A percentile compares a stretch with the other conserved stretches of the same genome.
phyloP scores from a whole-genome alignment of 805 yeast species.

The Wickerhamiella sorbophila region DNA sequence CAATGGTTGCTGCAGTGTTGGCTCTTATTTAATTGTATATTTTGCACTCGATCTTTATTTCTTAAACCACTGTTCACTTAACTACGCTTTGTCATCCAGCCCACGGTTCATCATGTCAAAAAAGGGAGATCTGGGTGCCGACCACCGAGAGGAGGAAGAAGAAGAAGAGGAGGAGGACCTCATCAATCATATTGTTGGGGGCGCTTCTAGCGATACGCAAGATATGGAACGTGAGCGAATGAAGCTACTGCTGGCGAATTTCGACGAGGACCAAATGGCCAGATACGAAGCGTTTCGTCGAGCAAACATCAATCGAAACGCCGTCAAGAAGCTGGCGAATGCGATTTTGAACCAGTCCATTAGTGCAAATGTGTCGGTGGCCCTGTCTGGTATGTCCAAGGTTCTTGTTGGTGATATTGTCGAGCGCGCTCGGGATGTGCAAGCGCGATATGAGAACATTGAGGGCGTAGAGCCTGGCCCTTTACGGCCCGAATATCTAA shows the following conservation, averaged over 20 bases:
- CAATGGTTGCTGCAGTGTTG: not conserved
- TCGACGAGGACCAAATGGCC: slow-evolving; percentile 72
- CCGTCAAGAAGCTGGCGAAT: slow-evolving; percentile 68
- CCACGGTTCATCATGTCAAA: not conserved
- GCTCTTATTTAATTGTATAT: not conserved
- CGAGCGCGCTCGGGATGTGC: slow-evolving; percentile 64
- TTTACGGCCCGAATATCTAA: slow-evolving; percentile 63
- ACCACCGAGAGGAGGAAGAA: slow-evolving; percentile 1
- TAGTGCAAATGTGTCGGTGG: slow-evolving; percentile 64
- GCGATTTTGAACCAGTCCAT: slow-evolving; percentile 67
- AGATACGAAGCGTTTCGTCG: slow-evolving; percentile 79
- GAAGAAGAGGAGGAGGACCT: slow-evolving; percentile 2
- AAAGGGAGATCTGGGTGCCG: not conserved
- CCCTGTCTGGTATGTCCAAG: slow-evolving; percentile 75
- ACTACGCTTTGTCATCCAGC: not conserved
- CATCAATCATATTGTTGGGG: not conserved
- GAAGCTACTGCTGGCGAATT: slow-evolving; percentile 47
- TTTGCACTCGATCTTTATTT: not conserved
- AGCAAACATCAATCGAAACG: slow-evolving; percentile 54
- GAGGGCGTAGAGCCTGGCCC: slow-evolving; percentile 34
- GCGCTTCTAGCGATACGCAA: slow-evolving; percentile 1
- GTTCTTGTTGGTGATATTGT: slow-evolving; percentile 83
- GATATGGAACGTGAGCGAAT: slow-evolving; percentile 25
- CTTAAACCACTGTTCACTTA: not conserved
- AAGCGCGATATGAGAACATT: slow-evolving; percentile 32